Evolutionary conservation across 2,329 filamentous ascomycete species (phyloP).

Genomic region (Epichloe elymi): DNA sequence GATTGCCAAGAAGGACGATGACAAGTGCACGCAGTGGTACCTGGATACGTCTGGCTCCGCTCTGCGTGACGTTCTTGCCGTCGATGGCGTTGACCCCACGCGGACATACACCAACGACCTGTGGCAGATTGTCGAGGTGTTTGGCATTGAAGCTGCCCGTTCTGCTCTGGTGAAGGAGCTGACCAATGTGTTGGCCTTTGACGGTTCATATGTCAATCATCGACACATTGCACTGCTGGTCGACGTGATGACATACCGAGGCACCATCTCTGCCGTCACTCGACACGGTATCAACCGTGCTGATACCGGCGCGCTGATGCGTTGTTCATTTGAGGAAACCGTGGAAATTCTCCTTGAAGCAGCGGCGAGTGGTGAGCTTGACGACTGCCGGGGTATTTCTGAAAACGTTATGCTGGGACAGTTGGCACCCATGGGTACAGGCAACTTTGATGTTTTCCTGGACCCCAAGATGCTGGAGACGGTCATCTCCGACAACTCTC

Average conservation of each 20-base stretch:
- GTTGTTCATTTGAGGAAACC: constrained; percentile 98
- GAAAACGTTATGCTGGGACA: constrained; percentile 98
- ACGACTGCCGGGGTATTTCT: constrained; percentile 95
- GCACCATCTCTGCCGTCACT: constrained; percentile 88
- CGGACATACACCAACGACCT: constrained; percentile 93
- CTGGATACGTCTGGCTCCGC: constrained; percentile 89
- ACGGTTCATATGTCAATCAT: constrained; percentile 98
- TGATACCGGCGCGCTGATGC: constrained; percentile 95
- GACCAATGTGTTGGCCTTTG: constrained; percentile 87
- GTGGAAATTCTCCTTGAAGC: constrained; percentile 97
- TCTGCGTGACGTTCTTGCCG: constrained; percentile 68
- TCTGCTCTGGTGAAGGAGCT: constrained; percentile 77
- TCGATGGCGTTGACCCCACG: constrained; percentile 75
- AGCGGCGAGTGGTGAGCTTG: constrained; percentile 84
- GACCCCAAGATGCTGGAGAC: constrained; percentile 94
- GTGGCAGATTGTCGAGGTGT: constrained; percentile 85
- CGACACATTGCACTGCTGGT: constrained; percentile 89
- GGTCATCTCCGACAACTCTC: constrained; percentile 82
- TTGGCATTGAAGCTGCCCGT: constrained; percentile 91
- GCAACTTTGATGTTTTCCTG: constrained; percentile 85
- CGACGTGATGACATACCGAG: constrained; percentile 95
- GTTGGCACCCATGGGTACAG: constrained; percentile 91
- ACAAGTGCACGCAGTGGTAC: constrained; percentile 80
- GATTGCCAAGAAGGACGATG: constrained; percentile 58
- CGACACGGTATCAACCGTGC: constrained; percentile 97